These are phyloP conservation scores for Phytophthora tentaculata DNA, from an alignment of 352 stramenopile species.

Conservation along the genomic window DNA sequence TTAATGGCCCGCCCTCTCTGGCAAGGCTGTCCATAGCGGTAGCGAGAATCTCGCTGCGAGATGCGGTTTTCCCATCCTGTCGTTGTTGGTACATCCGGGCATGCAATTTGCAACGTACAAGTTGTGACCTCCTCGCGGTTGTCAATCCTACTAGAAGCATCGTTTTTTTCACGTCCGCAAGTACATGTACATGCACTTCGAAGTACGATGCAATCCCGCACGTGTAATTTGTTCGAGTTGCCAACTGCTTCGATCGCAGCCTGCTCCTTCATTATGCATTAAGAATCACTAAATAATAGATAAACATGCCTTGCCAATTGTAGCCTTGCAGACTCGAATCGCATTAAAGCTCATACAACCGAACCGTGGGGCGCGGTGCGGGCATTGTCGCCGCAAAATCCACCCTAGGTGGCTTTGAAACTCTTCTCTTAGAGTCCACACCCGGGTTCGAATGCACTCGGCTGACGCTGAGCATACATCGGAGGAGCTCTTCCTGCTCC, in stretches of 20 bases:
- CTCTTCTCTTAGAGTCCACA: slow-evolving; percentile 16
- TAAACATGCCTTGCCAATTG: slow-evolving; percentile 1
- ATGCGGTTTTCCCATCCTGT: not conserved
- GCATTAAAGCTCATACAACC: slow-evolving; percentile 34
- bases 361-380: slow-evolving; percentile 17
- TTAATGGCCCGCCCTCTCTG: slow-evolving; percentile 12
- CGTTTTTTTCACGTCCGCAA: not conserved
- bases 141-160: no score
- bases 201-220: no score
- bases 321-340: slow-evolving; percentile 1
- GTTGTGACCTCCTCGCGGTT: not conserved
- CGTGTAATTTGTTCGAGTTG: not conserved
- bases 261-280: not conserved
- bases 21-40: slow-evolving; percentile 22
- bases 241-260: slow-evolving; percentile 25
- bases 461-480: slow-evolving; percentile 44
- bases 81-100: not conserved
- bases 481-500: slow-evolving; percentile 48
- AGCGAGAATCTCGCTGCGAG: no score
- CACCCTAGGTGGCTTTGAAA: slow-evolving; percentile 12
- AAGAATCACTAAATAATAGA: slow-evolving; percentile 25
- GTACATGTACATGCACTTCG: no score
- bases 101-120: not conserved
- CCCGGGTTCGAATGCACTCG: slow-evolving; percentile 30
- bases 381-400: slow-evolving; percentile 37